Evolutionary conservation across 306 rosid species (phyloP), one percentile per base, ranked within the genome.

Genomic region (Lathyrus aphaca): DNA sequence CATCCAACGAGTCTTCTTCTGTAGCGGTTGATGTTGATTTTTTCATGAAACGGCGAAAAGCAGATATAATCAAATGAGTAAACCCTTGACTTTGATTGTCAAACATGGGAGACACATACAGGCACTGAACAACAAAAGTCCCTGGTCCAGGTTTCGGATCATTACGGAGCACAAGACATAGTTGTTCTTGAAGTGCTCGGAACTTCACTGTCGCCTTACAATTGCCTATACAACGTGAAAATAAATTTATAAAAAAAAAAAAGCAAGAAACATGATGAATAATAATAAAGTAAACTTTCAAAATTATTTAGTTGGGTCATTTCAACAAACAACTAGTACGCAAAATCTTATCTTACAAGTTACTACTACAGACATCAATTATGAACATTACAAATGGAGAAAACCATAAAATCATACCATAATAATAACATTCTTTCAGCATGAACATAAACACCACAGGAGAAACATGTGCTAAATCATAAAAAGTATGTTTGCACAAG

Each of bases 91-190:
- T 49, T 16, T 78, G 79, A 66, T 84, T 70, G 53, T 83, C 96
- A 77, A 91, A 84, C 64, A 84, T 77, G 63, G 99, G 96, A 72
- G 89, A 69, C 71, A 84, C 84, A 64, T 84, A 89, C 67, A 91
- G 82, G 80, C 99, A 91, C 56, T 79, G 96, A 68, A 86, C 78
- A 80, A 84, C 78, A 83, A 91, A 95, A 63, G 90, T 76, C 71
- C 88, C 86, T 46, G 99, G 97, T 75, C 95, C 99, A 69, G 88
- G 91, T 74, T 80, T 87, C 65, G 97, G 99, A 74, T 74, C 81
- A 75, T 91, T 94, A 35, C 82, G 88, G 38, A 95, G 91, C 71
- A 77, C 97, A 66, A 85, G 87, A 83, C 45, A 76, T 11, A 95
- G 84, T 71, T 87, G 95, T 21, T 91, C 80, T 73, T 95, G 97